Evolutionary conservation across 495 filamentous ascomycete genomes (phyloP).

Genomic region (Penicillium alfredii): DNA sequence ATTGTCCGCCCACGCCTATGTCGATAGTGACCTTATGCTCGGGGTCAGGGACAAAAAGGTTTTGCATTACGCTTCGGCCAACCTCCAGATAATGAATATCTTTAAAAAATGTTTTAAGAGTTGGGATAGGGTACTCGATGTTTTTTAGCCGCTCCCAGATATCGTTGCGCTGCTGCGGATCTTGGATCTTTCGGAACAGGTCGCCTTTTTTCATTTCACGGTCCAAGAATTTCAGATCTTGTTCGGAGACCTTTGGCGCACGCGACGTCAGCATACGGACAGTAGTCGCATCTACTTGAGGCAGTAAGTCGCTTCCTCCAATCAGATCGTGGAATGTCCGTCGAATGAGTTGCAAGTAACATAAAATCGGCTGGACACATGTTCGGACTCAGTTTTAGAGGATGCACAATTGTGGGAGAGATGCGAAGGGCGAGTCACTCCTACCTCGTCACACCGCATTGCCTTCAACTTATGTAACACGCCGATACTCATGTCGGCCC

Average conservation of each 20-base stretch:
- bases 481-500: constrained; percentile 11
- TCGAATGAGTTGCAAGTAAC: constrained; percentile 6
- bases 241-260: constrained; percentile 2
- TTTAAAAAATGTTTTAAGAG: constrained; percentile 2
- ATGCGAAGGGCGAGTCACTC: too few species aligned
- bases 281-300: constrained; percentile 1
- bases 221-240: neutral
- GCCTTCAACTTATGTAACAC: constrained; percentile 9
- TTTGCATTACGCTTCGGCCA: neutral
- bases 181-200: neutral
- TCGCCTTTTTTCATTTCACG: neutral
- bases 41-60: neutral
- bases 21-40: neutral
- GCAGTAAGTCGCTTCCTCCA: neutral
- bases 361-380: constrained; percentile 3
- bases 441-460: constrained; percentile 12
- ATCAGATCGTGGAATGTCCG: constrained; percentile 1
- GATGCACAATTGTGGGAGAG: neutral
- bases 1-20: neutral
- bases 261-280: neutral
- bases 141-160: neutral
- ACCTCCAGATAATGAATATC: constrained; percentile 1
- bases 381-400: neutral
- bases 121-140: constrained; percentile 1
- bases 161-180: neutral